Evolutionary conservation across 768 basidiomycete species (phyloP).

Genomic region (Leccinum arenicola): DNA sequence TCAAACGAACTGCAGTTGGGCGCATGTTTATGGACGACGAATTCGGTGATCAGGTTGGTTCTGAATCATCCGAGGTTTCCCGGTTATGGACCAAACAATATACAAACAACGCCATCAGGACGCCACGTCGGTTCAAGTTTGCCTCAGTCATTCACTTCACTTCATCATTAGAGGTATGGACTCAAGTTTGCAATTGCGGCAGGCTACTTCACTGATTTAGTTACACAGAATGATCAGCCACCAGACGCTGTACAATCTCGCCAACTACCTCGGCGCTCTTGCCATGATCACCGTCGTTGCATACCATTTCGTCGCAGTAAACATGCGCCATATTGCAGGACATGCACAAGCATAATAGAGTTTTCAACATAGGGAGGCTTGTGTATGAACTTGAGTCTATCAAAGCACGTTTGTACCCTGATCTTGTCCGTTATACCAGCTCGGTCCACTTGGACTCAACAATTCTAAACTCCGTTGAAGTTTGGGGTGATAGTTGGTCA

Average conservation of each 20-base stretch:
- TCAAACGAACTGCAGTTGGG: constrained; percentile 48
- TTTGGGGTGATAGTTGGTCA: neutral
- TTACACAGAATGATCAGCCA: constrained; percentile 67
- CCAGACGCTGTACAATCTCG: constrained; percentile 74
- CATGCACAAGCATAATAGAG: constrained; percentile 9
- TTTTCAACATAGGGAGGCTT: neutral
- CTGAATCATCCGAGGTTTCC: constrained; percentile 25
- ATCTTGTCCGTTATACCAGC: neutral
- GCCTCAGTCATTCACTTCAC: constrained; percentile 1
- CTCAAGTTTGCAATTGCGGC: neutral
- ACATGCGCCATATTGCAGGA: constrained; percentile 49
- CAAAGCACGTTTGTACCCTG: neutral
- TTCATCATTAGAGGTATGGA: constrained; percentile 15
- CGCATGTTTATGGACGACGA: constrained; percentile 39
- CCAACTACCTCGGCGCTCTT: constrained; percentile 77
- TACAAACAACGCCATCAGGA: constrained; percentile 23
- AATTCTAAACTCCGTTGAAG: neutral
- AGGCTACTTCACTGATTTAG: neutral
- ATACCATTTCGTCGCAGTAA: constrained; percentile 90
- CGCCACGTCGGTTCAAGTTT: neutral
- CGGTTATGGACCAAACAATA: constrained; percentile 33
- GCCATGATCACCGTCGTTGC: constrained; percentile 87
- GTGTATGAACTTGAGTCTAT: neutral
- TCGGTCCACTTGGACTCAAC: neutral
- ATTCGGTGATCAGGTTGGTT: neutral